These are phyloP conservation scores for Taphrina confusa DNA, from an alignment of 1,139 yeast genomes.

Conservation along the genomic window DNA sequence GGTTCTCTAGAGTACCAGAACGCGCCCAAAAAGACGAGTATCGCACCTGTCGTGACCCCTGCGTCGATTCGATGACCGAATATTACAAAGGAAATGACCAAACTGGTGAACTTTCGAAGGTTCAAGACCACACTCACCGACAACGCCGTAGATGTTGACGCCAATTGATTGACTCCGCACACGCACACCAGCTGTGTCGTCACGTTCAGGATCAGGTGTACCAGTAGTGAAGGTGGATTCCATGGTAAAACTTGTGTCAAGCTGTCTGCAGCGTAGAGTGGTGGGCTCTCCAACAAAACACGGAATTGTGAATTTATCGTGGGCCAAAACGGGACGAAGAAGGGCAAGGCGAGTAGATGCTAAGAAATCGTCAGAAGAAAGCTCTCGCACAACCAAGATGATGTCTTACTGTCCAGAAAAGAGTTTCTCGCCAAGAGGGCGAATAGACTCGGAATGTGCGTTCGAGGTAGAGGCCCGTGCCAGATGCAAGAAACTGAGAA, in stretches of 20 bases:
- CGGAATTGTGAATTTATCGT: slow-evolving; percentile 42
- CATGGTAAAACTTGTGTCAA: slow-evolving; percentile 15
- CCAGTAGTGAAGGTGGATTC: slow-evolving; percentile 42
- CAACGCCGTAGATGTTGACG: slow-evolving; percentile 60
- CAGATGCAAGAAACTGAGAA: slow-evolving; percentile 56
- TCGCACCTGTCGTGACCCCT: slow-evolving; percentile 48
- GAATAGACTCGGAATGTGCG: slow-evolving; percentile 55
- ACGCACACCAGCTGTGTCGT: slow-evolving; percentile 66
- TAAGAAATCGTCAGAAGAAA: slow-evolving; percentile 8
- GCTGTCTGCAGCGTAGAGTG: slow-evolving; percentile 25
- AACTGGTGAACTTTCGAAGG: slow-evolving; percentile 62
- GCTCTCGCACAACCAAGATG: slow-evolving; percentile 38
- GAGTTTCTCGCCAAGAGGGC: slow-evolving; percentile 63
- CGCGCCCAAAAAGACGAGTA: slow-evolving; percentile 44
- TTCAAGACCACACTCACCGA: slow-evolving; percentile 63
- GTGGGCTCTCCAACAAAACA: slow-evolving; percentile 37
- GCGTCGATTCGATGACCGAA: slow-evolving; percentile 49
- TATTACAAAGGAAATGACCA: slow-evolving; percentile 56
- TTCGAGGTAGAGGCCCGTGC: slow-evolving; percentile 62
- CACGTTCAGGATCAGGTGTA: slow-evolving; percentile 52
- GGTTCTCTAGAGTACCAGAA: slow-evolving; percentile 29
- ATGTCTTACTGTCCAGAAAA: slow-evolving; percentile 54
- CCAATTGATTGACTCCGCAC: slow-evolving; percentile 64
- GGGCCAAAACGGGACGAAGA: slow-evolving; percentile 51
- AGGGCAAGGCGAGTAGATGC: slow-evolving; percentile 61